Evolutionary conservation across 2,329 filamentous ascomycete genomes (phyloP).

Genomic region (Myriangium duriaei): DNA sequence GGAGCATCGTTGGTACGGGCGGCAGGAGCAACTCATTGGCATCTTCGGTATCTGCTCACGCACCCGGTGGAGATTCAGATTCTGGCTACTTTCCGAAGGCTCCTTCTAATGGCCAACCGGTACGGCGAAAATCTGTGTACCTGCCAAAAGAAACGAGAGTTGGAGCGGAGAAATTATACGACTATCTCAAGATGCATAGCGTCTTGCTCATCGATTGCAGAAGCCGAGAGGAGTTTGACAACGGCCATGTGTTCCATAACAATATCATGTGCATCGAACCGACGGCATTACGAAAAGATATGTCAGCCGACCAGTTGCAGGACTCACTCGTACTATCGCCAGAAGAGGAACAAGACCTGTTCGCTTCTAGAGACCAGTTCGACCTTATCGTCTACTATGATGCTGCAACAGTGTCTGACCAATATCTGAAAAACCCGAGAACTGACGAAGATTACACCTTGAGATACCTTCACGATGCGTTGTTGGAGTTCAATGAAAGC

Average conservation of each 20-base stretch:
- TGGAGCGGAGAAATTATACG: slow-evolving; percentile 55
- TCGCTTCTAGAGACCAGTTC: slow-evolving; percentile 60
- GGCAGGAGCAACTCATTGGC: slow-evolving; percentile 42
- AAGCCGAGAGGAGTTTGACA: slow-evolving; percentile 65
- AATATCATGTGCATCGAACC: slow-evolving; percentile 86
- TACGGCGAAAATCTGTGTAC: slow-evolving; percentile 31
- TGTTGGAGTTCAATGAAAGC: slow-evolving; percentile 72
- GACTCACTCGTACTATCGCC: slow-evolving; percentile 62
- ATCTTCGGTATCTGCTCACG: slow-evolving; percentile 24
- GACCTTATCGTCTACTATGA: slow-evolving; percentile 91
- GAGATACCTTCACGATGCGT: slow-evolving; percentile 60
- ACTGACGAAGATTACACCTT: slow-evolving; percentile 40
- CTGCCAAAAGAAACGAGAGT: slow-evolving; percentile 49
- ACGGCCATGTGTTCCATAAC: slow-evolving; percentile 75
- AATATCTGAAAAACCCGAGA: slow-evolving; percentile 39
- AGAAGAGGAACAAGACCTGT: slow-evolving; percentile 60
- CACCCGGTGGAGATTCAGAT: slow-evolving; percentile 24
- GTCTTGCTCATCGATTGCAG: slow-evolving; percentile 81
- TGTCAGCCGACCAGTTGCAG: slow-evolving; percentile 50
- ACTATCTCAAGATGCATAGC: slow-evolving; percentile 53
- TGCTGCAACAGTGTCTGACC: slow-evolving; percentile 47
- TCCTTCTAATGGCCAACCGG: slow-evolving; percentile 14
- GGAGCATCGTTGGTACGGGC: slow-evolving; percentile 45
- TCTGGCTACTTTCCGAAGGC: slow-evolving; percentile 29
- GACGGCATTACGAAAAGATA: slow-evolving; percentile 55